phyloP scores from a whole-genome alignment of 73 alveolate species.

The Paramecium caudatum region DNA sequence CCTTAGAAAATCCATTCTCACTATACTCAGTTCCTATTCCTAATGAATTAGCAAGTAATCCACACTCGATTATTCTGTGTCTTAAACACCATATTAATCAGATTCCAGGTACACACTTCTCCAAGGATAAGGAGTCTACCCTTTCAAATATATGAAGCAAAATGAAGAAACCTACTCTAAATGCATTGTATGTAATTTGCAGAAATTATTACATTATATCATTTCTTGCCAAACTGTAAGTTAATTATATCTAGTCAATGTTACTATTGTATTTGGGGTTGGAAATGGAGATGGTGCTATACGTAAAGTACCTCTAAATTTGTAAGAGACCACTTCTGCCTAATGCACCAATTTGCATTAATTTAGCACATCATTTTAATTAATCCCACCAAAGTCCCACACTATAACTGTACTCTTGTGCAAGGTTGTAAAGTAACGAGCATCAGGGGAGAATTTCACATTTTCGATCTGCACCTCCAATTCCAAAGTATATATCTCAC shows the following conservation, averaged over 20 bases:
- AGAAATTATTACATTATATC: conserved; percentile 34
- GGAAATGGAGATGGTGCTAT: conserved; percentile 68
- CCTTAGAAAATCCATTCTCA: conserved; percentile 29
- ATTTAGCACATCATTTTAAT: no score
- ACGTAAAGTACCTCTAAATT: conserved; percentile 46
- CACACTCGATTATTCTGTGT: conserved; percentile 55
- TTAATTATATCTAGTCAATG: neutral
- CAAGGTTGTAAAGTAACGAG: conserved; percentile 51
- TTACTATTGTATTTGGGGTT: conserved; percentile 54
- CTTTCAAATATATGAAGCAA: conserved; percentile 13
- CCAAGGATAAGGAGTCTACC: conserved; percentile 24
- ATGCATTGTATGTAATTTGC: conserved; percentile 60
- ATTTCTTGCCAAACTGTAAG: conserved; percentile 65
- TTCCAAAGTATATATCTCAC: conserved; percentile 45
- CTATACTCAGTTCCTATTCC: conserved; percentile 17
- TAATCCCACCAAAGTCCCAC: conserved; percentile 52
- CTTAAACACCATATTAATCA: conserved; percentile 45
- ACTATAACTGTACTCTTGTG: neutral
- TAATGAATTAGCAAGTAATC: conserved; percentile 43
- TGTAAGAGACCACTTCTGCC: conserved; percentile 23
- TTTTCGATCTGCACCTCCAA: conserved; percentile 2
- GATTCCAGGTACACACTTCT: neutral
- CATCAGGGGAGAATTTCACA: conserved; percentile 68
- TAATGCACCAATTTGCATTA: conserved; percentile 13
- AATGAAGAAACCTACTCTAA: conserved; percentile 27